phyloP scores from a whole-genome alignment of 2,329 filamentous ascomycete species.

The Penicillium digitatum region DNA sequence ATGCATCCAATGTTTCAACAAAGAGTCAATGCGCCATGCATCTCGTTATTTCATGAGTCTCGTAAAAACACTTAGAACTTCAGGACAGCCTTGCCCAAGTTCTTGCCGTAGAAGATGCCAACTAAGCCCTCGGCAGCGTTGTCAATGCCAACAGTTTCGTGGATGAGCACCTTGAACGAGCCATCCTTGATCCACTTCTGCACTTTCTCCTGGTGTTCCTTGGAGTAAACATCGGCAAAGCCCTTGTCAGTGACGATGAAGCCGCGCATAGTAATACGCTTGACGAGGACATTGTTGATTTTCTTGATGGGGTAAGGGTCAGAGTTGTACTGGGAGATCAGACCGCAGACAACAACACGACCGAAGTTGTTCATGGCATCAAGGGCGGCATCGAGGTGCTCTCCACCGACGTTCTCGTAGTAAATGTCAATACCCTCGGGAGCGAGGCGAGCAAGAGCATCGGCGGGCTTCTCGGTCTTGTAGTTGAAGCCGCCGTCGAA shows the following conservation, averaged over 20 bases:
- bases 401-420: conserved; percentile 76
- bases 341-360: conserved; percentile 60
- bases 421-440: conserved; percentile 79
- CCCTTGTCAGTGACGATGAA: conserved; percentile 67
- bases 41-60: conserved; percentile 14
- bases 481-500: conserved; percentile 82
- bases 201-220: conserved; percentile 72
- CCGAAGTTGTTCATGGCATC: conserved; percentile 61
- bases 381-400: conserved; percentile 67
- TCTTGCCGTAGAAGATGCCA: conserved; percentile 71
- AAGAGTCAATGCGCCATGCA: conserved; percentile 6
- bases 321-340: conserved; percentile 77
- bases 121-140: conserved; percentile 69
- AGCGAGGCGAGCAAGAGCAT: conserved; percentile 66
- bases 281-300: conserved; percentile 60
- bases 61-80: conserved; percentile 53
- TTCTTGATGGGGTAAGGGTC: conserved; percentile 66
- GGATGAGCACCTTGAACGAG: conserved; percentile 65
- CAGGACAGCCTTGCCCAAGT: conserved; percentile 81
- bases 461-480: conserved; percentile 70
- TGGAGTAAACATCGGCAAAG: conserved; percentile 62
- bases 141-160: conserved; percentile 72
- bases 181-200: conserved; percentile 73
- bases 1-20: background rate
- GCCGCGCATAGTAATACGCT: conserved; percentile 65